phyloP scores from a whole-genome alignment of 495 filamentous ascomycete species.

The Podospora pseudoanserina region DNA sequence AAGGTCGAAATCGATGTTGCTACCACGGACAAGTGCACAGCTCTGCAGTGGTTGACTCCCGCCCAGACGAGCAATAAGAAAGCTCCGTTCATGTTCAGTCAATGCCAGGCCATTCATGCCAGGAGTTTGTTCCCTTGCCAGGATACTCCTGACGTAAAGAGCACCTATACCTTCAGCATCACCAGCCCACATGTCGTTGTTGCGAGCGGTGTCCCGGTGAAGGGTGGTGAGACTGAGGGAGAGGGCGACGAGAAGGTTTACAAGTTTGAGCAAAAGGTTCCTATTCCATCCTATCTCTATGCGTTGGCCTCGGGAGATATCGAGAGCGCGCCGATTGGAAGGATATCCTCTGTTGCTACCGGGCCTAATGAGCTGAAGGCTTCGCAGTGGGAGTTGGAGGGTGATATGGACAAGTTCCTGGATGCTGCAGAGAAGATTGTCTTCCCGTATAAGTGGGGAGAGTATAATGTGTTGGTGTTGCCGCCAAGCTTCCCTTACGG shows the following conservation, averaged over 20 bases:
- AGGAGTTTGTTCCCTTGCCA: conserved; percentile 93
- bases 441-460: conserved; percentile 85
- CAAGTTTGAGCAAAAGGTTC: conserved; percentile 80
- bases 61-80: conserved; percentile 90
- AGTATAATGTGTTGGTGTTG: conserved; percentile 89
- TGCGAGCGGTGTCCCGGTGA: conserved; percentile 75
- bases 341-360: conserved; percentile 75
- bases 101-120: conserved; percentile 95
- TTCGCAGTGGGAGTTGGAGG: conserved; percentile 86
- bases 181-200: conserved; percentile 81
- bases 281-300: conserved; percentile 92
- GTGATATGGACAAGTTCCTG: conserved; percentile 86
- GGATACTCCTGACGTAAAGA: conserved; percentile 94
- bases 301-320: conserved; percentile 90
- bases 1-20: conserved; percentile 56
- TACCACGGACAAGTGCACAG: conserved; percentile 85
- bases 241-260: conserved; percentile 60
- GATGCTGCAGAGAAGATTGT: conserved; percentile 83
- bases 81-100: conserved; percentile 94
- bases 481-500: conserved; percentile 87
- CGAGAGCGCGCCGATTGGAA: conserved; percentile 75
- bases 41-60: conserved; percentile 87
- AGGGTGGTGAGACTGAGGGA: conserved; percentile 36
- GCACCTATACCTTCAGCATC: conserved; percentile 82
- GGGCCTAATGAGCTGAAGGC: conserved; percentile 80